These are phyloP conservation scores for Heterobasidion annosum DNA, from an alignment of 1,284 basidiomycete species.

Conservation along the genomic window DNA sequence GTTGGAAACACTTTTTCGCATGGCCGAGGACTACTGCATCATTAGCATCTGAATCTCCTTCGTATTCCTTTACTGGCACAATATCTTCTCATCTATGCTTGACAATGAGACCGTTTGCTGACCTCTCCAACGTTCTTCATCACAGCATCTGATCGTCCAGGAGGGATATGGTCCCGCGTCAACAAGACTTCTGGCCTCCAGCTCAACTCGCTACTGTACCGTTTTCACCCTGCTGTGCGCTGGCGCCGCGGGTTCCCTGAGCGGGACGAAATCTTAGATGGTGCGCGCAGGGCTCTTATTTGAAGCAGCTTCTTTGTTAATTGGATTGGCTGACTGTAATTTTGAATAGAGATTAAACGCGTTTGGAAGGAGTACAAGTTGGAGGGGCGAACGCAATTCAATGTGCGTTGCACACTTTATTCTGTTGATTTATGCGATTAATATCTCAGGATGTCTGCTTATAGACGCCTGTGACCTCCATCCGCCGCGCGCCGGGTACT, in stretches of 20 bases:
- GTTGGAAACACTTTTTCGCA: background rate
- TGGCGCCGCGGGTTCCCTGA: constrained; percentile 40
- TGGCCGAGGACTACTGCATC: too few relatives aligned
- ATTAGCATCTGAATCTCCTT: too few relatives aligned
- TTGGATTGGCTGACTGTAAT: background rate
- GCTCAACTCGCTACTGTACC: constrained; percentile 45
- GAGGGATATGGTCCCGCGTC: constrained; percentile 56
- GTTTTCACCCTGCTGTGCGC: constrained; percentile 33
- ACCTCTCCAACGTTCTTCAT: background rate
- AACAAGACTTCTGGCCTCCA: constrained; percentile 54
- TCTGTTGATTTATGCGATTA: background rate
- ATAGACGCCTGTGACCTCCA: constrained; percentile 28
- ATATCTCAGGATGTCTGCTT: background rate
- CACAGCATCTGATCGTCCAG: constrained; percentile 21
- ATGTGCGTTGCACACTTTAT: constrained; percentile 17
- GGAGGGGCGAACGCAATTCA: constrained; percentile 39
- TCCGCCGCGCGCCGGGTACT: constrained; percentile 17
- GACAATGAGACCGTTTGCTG: background rate
- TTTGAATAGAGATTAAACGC: constrained; percentile 31
- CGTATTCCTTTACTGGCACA: too few relatives aligned
- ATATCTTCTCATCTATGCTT: background rate
- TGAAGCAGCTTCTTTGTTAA: background rate
- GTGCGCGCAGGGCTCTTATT: constrained; percentile 15
- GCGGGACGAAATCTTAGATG: constrained; percentile 46
- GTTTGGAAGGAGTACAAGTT: constrained; percentile 51